phyloP scores from a whole-genome alignment of 2,329 filamentous ascomycete species.

The Paraconiothyrium sp. region DNA sequence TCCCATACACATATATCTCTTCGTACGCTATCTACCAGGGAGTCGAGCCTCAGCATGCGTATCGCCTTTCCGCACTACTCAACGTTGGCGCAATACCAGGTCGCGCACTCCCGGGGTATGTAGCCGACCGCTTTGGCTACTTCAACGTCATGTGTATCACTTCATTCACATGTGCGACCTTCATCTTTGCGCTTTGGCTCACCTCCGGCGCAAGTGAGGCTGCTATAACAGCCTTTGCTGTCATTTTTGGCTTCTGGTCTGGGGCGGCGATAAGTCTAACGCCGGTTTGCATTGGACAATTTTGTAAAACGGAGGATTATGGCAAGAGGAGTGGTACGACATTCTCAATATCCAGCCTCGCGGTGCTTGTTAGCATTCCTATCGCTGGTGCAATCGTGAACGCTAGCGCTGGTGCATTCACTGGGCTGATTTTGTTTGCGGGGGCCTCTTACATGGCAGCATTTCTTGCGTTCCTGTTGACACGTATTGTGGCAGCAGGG shows the following conservation, averaged over 20 bases:
- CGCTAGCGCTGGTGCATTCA: conserved; percentile 25
- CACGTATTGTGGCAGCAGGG: conserved; percentile 28
- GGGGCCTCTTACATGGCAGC: conserved; percentile 30
- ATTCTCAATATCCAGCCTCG: conserved; percentile 69
- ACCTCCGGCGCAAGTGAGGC: conserved; percentile 59
- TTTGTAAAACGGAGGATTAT: conserved; percentile 74
- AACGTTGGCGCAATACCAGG: conserved; percentile 60
- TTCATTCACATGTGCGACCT: conserved; percentile 51
- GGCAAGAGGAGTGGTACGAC: conserved; percentile 71
- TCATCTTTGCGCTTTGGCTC: conserved; percentile 66
- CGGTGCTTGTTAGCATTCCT: conserved; percentile 71
- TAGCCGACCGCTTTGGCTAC: conserved; percentile 63
- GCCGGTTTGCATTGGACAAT: conserved; percentile 73
- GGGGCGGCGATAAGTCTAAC: conserved; percentile 72
- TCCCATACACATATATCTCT: conserved; percentile 64
- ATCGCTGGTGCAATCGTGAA: conserved; percentile 64
- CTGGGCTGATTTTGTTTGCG: conserved; percentile 32
- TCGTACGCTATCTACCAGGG: conserved; percentile 54
- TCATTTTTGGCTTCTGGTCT: conserved; percentile 73
- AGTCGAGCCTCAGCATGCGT: conserved; percentile 25
- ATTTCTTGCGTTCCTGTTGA: conserved; percentile 24
- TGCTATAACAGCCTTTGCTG: conserved; percentile 68
- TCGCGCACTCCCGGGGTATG: conserved; percentile 63
- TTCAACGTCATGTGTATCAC: conserved; percentile 65
- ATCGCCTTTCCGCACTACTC: conserved; percentile 57